Conservation (phyloP, 2,329 filamentous ascomycete genomes). For the Aspergillus terreus region DNA sequence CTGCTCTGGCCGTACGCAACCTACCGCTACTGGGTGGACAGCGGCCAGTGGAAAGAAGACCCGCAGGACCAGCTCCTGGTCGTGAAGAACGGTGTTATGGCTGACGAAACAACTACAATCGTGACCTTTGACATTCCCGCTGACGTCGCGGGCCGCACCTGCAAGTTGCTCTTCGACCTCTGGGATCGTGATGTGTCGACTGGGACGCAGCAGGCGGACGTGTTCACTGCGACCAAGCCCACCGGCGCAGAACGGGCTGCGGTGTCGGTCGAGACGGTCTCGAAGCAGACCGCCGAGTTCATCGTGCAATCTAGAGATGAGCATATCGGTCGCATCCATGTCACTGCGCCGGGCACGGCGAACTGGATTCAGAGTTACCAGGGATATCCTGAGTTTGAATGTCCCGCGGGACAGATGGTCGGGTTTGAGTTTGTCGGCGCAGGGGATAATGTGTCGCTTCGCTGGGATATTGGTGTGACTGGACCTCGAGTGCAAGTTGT, state of each 20-base stretch:
- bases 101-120: conserved; percentile 19
- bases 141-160: conserved; percentile 13
- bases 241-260: background rate
- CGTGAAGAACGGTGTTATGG: conserved; percentile 17
- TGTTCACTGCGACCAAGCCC: conserved; percentile 22
- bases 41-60: conserved; percentile 17
- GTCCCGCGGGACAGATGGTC: conserved; percentile 17
- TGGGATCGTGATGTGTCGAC: conserved; percentile 19
- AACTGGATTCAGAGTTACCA: conserved; percentile 17
- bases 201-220: conserved; percentile 18
- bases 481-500: conserved; percentile 18
- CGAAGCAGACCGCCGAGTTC: conserved; percentile 3
- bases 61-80: conserved; percentile 21
- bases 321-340: conserved; percentile 17
- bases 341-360: conserved; percentile 13
- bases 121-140: conserved; percentile 19
- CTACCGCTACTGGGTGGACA: conserved; percentile 21
- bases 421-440: conserved; percentile 25
- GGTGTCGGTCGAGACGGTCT: background rate
- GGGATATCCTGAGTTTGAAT: conserved; percentile 20
- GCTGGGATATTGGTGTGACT: conserved; percentile 23
- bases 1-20: conserved; percentile 18
- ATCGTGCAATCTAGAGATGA: conserved; percentile 12
- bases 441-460: conserved; percentile 17
- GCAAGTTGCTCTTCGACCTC: conserved; percentile 22